Evolutionary conservation across 306 rosid species (phyloP).

Genomic region (Spatholobus suberectus): DNA sequence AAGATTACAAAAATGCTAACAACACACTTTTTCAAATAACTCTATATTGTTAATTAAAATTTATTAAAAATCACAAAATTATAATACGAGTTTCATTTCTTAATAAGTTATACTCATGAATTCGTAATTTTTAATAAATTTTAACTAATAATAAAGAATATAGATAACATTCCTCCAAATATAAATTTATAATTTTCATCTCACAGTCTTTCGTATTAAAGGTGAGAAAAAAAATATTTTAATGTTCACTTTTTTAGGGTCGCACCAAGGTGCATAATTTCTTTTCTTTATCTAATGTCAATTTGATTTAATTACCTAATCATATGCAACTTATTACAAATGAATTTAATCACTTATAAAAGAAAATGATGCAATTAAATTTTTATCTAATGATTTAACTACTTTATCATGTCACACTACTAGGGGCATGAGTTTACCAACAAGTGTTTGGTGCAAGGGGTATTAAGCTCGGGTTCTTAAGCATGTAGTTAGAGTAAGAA

Average conservation of each 20-base stretch:
- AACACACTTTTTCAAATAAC: neutral
- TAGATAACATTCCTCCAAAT: too few species aligned
- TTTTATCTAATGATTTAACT: neutral
- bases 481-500: too few species aligned
- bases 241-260: too few species aligned
- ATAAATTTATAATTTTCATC: neutral
- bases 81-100: neutral
- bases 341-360: neutral
- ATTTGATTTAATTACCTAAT: neutral
- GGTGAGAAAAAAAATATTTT: too few species aligned
- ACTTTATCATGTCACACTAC: neutral
- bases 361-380: neutral
- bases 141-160: too few species aligned
- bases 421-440: too few species aligned
- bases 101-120: too few species aligned
- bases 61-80: too few species aligned
- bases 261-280: too few species aligned
- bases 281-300: neutral
- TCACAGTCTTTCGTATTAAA: neutral
- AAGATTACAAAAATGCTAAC: neutral
- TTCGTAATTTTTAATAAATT: neutral
- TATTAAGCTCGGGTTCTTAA: too few species aligned
- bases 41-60: too few species aligned
- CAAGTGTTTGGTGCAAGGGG: too few species aligned
- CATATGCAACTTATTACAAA: neutral